These are phyloP conservation scores for Fomitopsis pulvina DNA, from an alignment of 768 basidiomycete genomes.

Conservation along the genomic window DNA sequence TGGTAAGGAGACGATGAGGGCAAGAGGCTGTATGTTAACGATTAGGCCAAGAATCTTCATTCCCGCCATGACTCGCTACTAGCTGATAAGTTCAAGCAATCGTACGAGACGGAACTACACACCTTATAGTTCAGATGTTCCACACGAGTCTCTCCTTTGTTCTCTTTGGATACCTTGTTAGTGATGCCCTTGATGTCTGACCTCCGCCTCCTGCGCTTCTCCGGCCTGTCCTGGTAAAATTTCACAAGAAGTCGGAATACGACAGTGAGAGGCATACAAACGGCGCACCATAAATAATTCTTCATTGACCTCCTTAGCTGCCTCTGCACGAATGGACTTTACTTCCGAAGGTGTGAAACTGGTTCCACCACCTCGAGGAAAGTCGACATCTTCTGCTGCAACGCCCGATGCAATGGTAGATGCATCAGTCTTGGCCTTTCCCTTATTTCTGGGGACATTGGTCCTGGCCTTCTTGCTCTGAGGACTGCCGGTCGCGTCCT, in stretches of 20 bases:
- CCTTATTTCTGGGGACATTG: slow-evolving; percentile 24
- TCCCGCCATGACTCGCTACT: slow-evolving; percentile 69
- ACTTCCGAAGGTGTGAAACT: slow-evolving; percentile 84
- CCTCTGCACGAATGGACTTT: slow-evolving; percentile 81
- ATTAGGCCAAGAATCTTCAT: slow-evolving; percentile 90
- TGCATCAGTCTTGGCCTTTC: slow-evolving; percentile 19
- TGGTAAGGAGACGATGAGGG: slow-evolving; percentile 89
- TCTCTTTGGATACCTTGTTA: slow-evolving; percentile 22
- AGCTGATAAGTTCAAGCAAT: slow-evolving; percentile 5
- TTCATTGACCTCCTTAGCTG: slow-evolving; percentile 72
- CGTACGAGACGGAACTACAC: slow-evolving; percentile 6
- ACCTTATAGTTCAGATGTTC: slow-evolving; percentile 96
- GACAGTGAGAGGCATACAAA: not conserved
- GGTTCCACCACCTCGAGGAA: slow-evolving; percentile 93
- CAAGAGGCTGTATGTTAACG: slow-evolving; percentile 78
- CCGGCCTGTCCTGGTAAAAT: slow-evolving; percentile 30
- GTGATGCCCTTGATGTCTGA: slow-evolving; percentile 31
- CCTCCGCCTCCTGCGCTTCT: slow-evolving; percentile 43
- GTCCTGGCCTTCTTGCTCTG: slow-evolving; percentile 61
- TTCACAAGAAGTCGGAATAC: not conserved
- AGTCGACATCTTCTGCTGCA: slow-evolving; percentile 73
- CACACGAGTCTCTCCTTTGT: slow-evolving; percentile 58
- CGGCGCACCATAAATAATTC: slow-evolving; percentile 63
- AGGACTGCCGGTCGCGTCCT: slow-evolving; percentile 40
- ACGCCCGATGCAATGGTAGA: slow-evolving; percentile 27